These are phyloP conservation scores for Myrica gale DNA, from an alignment of 306 rosid genomes.

Conservation along the genomic window DNA sequence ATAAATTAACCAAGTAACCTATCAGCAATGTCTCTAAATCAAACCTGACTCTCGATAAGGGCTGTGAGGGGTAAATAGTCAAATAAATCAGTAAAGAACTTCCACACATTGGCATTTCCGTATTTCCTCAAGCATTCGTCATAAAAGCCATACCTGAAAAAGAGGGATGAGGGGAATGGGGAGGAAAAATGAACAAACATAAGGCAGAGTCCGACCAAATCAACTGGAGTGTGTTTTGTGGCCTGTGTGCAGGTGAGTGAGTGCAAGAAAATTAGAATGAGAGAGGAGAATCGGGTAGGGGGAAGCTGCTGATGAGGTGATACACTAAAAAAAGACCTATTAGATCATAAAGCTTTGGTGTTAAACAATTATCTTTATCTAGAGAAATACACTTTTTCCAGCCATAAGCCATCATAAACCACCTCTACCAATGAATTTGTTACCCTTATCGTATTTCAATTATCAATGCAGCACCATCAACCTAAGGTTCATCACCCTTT, in stretches of 20 bases:
- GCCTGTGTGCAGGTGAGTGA: not conserved
- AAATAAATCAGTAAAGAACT: constrained; percentile 83
- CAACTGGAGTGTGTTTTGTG: not conserved
- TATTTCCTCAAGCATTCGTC: constrained; percentile 98
- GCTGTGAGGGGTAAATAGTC: constrained; percentile 97
- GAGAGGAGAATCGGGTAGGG: not conserved
- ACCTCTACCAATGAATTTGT: not conserved
- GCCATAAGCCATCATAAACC: not conserved
- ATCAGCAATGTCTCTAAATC: constrained; percentile 30
- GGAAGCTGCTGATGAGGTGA: not conserved
- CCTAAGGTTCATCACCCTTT: not conserved
- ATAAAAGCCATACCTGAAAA: constrained; percentile 95
- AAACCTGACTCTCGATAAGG: constrained; percentile 97
- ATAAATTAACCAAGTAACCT: constrained; percentile 15
- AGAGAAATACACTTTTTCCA: not conserved
- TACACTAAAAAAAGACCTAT: not conserved
- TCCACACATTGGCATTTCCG: constrained; percentile 98
- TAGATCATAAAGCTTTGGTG: not conserved
- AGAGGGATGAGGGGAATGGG: constrained; percentile 11
- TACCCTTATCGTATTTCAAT: not conserved
- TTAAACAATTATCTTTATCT: not conserved
- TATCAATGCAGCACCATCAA: not conserved
- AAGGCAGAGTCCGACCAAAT: constrained; percentile 20
- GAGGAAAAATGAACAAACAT: constrained; percentile 18
- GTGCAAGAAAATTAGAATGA: not conserved